Percentiles rank a stretch among this genome's conserved stretches.
Conservation (phyloP, 345 rosid genomes). For the Citrus sp. region DNA sequence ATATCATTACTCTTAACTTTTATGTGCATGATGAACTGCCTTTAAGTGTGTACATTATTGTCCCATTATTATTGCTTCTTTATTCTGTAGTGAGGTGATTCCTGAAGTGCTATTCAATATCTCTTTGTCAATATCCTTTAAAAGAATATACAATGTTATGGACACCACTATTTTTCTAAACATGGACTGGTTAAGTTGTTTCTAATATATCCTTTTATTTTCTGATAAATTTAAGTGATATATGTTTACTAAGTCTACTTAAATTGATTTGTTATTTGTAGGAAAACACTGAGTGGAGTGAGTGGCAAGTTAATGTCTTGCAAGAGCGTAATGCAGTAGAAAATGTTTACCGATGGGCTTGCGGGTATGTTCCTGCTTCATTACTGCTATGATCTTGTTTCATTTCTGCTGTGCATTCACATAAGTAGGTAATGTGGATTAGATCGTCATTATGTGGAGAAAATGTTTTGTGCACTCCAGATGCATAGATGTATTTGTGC, state of each 20-base stretch:
- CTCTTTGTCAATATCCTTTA: background rate
- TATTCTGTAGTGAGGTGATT: background rate
- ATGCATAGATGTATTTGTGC: too few species aligned
- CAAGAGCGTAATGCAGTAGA: constrained; percentile 85
- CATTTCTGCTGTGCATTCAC: constrained; percentile 11
- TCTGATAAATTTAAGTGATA: background rate
- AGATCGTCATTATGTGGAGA: background rate
- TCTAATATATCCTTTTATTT: background rate
- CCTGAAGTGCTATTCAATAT: background rate
- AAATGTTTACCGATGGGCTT: constrained; percentile 93
- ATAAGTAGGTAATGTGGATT: background rate
- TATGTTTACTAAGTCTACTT: constrained; percentile 3
- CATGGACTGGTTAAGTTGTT: background rate
- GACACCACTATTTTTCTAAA: background rate
- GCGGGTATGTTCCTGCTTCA: constrained; percentile 59
- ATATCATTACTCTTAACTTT: too few species aligned
- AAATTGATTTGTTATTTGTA: constrained; percentile 26
- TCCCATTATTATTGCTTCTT: background rate
- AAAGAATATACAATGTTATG: background rate
- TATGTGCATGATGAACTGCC: background rate
- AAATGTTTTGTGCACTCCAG: too few species aligned
- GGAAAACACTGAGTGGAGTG: constrained; percentile 82
- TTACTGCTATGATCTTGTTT: constrained; percentile 29
- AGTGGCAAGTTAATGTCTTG: constrained; percentile 72
- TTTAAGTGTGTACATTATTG: background rate